phyloP scores from a whole-genome alignment of 2,329 filamentous ascomycete genomes.

The Arthrobotrys conoides region DNA sequence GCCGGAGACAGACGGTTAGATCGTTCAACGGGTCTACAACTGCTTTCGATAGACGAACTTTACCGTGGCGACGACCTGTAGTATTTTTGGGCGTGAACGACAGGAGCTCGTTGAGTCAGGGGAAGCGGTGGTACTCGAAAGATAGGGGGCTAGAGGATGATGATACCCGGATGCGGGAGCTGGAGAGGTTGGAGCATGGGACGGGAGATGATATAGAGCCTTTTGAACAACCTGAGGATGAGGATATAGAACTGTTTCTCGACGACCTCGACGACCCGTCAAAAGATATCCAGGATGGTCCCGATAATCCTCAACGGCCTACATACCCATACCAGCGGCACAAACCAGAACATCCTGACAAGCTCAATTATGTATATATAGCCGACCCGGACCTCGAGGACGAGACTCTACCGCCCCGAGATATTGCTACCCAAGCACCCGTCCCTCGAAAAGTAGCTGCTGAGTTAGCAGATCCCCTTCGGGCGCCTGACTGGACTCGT shows the following conservation, averaged over 20 bases:
- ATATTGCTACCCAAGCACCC: constrained; percentile 5
- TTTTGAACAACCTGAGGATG: constrained; percentile 3
- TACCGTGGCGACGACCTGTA: constrained; percentile 11
- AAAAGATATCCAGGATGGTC: neutral
- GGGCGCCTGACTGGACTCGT: constrained; percentile 19
- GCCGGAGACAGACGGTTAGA: constrained; percentile 27
- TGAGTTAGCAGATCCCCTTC: constrained; percentile 5
- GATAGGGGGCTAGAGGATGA: neutral
- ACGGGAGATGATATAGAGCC: neutral
- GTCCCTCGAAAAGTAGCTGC: constrained; percentile 6
- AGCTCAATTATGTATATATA: constrained; percentile 16
- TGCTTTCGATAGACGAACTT: neutral
- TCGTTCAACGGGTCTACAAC: constrained; percentile 17
- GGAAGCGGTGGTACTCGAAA: constrained; percentile 9
- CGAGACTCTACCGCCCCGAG: neutral
- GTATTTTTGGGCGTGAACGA: constrained; percentile 15
- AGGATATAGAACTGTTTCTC: neutral
- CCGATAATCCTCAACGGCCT: neutral
- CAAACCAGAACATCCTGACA: constrained; percentile 12
- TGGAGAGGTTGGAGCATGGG: neutral
- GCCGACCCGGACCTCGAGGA: constrained; percentile 15
- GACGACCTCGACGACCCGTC: constrained; percentile 21
- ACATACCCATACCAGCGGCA: constrained; percentile 1
- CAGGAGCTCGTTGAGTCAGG: neutral
- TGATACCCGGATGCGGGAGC: neutral